Evolutionary conservation across 2,329 filamentous ascomycete species (phyloP).

Genomic region (Ophiocordyceps camponoti-rufipedis): DNA sequence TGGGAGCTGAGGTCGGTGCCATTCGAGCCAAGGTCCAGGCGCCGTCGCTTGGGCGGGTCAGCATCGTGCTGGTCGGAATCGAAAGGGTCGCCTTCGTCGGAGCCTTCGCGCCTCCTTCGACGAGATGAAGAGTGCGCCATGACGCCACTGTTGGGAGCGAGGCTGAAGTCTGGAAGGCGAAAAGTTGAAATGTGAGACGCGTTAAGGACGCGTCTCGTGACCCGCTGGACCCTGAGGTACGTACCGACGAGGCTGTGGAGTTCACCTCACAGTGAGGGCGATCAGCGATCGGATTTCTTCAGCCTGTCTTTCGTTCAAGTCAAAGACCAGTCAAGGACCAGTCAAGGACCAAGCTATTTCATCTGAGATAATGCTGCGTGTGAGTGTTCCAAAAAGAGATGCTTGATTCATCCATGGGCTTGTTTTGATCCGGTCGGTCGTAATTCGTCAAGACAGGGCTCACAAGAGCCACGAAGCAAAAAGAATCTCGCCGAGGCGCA

Average conservation of each 20-base stretch:
- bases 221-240: neutral
- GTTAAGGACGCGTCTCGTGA: neutral
- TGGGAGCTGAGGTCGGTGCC: constrained; percentile 3
- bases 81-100: constrained; percentile 10
- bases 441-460: neutral
- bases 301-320: too few relatives aligned
- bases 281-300: too few relatives aligned
- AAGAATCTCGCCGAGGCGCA: neutral
- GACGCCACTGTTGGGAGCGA: constrained; percentile 1
- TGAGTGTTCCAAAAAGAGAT: too few relatives aligned
- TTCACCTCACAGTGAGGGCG: too few relatives aligned
- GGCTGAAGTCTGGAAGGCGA: neutral
- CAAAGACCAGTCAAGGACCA: too few relatives aligned
- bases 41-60: constrained; percentile 17
- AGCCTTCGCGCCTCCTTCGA: constrained; percentile 24
- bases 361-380: too few relatives aligned
- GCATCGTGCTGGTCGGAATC: constrained; percentile 17
- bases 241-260: neutral
- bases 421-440: too few relatives aligned
- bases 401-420: too few relatives aligned
- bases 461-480: neutral
- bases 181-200: constrained; percentile 2
- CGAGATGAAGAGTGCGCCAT: constrained; percentile 14
- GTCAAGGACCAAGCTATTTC: too few relatives aligned
- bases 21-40: constrained; percentile 8